These are phyloP conservation scores for Dianthus caryophyllus DNA, from an alignment of 148 eudicot species.

Conservation along the genomic window DNA sequence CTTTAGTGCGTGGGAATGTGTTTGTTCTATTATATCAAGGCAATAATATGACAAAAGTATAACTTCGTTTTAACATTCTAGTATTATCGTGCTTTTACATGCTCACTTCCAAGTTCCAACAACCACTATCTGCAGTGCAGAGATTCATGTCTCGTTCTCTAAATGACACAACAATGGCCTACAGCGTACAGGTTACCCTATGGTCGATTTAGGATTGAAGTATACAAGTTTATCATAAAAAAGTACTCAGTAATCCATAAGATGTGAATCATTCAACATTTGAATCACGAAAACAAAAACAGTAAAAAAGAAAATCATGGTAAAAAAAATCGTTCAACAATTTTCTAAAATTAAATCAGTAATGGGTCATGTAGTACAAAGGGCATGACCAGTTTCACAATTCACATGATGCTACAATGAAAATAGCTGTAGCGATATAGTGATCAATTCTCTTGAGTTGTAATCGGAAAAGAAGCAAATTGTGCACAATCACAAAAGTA, in stretches of 20 bases:
- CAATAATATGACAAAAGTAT: slow-evolving; percentile 1
- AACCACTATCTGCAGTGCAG: background rate
- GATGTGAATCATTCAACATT: background rate
- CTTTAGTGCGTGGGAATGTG: slow-evolving; percentile 8
- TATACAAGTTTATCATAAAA: too few relatives aligned
- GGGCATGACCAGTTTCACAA: background rate
- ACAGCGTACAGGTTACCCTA: too few relatives aligned
- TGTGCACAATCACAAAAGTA: slow-evolving; percentile 9
- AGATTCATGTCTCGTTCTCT: background rate
- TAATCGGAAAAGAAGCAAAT: slow-evolving; percentile 11
- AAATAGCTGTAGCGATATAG: background rate
- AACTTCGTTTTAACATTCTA: background rate
- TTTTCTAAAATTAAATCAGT: background rate
- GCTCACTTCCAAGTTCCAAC: background rate
- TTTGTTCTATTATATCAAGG: slow-evolving; percentile 12
- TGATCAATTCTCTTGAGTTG: background rate
- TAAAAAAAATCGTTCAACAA: background rate
- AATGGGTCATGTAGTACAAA: background rate
- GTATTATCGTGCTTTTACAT: background rate
- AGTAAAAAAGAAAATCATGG: background rate
- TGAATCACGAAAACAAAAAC: background rate
- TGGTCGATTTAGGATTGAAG: too few relatives aligned
- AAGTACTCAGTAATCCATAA: background rate
- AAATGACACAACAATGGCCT: background rate
- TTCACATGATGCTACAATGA: background rate